Base-by-base conservation (phyloP, 352 stramenopile genomes). In the Pseudoperonospora humuli region DNA sequence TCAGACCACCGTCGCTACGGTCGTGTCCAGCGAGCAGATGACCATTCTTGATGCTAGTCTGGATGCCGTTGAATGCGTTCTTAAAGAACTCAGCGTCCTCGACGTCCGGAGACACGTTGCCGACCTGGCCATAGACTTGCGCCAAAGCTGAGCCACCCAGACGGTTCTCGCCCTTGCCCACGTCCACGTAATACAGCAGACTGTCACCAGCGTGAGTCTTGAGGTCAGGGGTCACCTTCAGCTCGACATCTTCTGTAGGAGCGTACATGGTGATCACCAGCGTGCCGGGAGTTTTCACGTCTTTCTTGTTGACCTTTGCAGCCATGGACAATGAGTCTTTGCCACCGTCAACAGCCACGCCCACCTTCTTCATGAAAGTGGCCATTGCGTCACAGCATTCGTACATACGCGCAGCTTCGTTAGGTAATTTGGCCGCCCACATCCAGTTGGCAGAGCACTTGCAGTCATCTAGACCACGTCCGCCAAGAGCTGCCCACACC, bases 291-390 rank as follows among this genome's bases (percentile, higher is more conserved):
- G 95, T 93, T 75, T 99, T 99, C 19, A 99, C 96, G 27, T 98
- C 81, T 63, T 98, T 87, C 21, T 94, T 84, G 50, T 88, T 76
- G 0, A 89, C 80, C 66, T 92, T 86, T 32, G 96, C 97, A 25
- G 97, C 97, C 97, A 99, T 99, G 35, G 94, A 99, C 27, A 99
- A 73, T 29, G 95, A 99, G 67, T 99, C 97, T 72, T 99, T 99
- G 31, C 96, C 97, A 44, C 96, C 96, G 54, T 99, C 97, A 45
- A 99, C 96, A 25, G 95, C 85, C 14, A 98, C 85, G n/a, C 93
- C 95, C 33, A 99, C 67, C 41, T 89, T 71, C 45, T 97, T 87
- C 69, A 99, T 94, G 25, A 95, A 93, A 44, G 93, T 81, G 6
- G 87, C 86, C 65, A 99, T 93, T 1, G 96, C 95, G 41, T 91